Base-by-base conservation (phyloP, 108 stramenopile genomes). In the Cyclotella kingstonii region DNA sequence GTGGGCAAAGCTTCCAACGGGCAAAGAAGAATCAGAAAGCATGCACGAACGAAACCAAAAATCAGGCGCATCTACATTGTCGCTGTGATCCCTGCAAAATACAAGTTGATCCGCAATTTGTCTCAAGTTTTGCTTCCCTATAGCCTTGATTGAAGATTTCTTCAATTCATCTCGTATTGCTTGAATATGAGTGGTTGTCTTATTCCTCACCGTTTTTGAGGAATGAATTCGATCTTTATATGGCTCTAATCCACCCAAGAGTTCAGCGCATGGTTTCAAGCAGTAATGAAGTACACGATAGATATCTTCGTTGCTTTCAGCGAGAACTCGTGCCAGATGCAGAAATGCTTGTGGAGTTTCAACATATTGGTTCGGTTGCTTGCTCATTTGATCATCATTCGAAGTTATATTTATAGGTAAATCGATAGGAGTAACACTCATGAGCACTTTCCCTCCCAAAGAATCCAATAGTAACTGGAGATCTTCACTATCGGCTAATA, bases 1-100 rank as follows among this genome's bases (percentile, higher is more conserved):
- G 73, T 93, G 91, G 2, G 91, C 91, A 76, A 93, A 93, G 36
- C 82, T 76, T 18, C 91, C 91, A 34, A 84, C 83, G 11, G 91
- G 91, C 30, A 93, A 73, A 19, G 70, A 58, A 2, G 91, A 93
- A 50, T 93, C 91, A 18, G 85, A 81, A 47, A 93, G 57, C 19
- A 44, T 45, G 54, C 60, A 71, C 38, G 60, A n/a, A 22, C 60
- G 45, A 62, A 71, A 71, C 70, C 70, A 71, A 34, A 61, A 50
- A 49, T 61, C 53, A 51, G 33, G 23, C 19, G 2, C 4, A 26
- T 26, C 29, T 2, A 3, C 23, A 19, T 42, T 12, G 43, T 54
- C 28, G 26, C 28, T 28, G 28, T 40, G 14, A 21, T 67, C 46
- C 27, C 49, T 67, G 22, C 66, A 54, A 39, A 46, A 56, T 11